phyloP scores from a whole-genome alignment of 352 stramenopile genomes.

The Phytopythium helicoides region DNA sequence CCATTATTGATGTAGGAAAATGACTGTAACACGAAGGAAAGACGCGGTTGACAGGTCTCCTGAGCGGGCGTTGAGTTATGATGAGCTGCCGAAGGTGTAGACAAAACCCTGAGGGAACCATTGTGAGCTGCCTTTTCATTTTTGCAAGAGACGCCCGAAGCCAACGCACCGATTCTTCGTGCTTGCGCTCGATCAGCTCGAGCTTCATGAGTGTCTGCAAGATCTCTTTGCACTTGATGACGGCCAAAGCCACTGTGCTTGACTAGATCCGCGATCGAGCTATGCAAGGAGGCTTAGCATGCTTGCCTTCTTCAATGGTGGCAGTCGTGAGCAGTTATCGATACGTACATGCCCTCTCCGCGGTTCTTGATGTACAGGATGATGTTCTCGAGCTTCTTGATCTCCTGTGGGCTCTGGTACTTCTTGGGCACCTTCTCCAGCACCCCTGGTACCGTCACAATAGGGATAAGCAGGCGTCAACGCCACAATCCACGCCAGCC shows the following conservation, averaged over 20 bases:
- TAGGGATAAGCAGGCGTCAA: not conserved
- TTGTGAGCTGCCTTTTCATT: not conserved
- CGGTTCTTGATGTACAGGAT: constrained; percentile 86
- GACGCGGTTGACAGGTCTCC: too few species aligned
- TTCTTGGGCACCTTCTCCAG: constrained; percentile 80
- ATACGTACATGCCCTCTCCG: constrained; percentile 67
- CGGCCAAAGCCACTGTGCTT: constrained; percentile 71
- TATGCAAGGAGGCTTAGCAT: too few species aligned
- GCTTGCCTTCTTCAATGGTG: too few species aligned
- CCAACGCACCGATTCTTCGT: constrained; percentile 60
- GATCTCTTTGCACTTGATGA: constrained; percentile 88
- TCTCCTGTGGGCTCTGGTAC: constrained; percentile 73
- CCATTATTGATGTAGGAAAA: constrained; percentile 1
- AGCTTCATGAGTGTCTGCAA: constrained; percentile 87
- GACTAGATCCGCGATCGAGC: constrained; percentile 80
- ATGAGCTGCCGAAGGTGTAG: constrained; percentile 53
- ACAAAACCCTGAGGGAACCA: constrained; percentile 54
- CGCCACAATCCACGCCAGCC: not conserved
- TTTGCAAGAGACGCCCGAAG: not conserved
- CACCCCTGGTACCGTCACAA: constrained; percentile 33
- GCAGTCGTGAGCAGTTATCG: constrained; percentile 7
- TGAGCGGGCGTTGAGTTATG: constrained; percentile 5
- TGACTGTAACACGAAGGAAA: too few species aligned
- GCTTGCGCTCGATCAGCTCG: constrained; percentile 69
- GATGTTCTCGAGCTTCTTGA: constrained; percentile 86